phyloP scores from a whole-genome alignment of 331 rosid species.

The Quercus lobata region DNA sequence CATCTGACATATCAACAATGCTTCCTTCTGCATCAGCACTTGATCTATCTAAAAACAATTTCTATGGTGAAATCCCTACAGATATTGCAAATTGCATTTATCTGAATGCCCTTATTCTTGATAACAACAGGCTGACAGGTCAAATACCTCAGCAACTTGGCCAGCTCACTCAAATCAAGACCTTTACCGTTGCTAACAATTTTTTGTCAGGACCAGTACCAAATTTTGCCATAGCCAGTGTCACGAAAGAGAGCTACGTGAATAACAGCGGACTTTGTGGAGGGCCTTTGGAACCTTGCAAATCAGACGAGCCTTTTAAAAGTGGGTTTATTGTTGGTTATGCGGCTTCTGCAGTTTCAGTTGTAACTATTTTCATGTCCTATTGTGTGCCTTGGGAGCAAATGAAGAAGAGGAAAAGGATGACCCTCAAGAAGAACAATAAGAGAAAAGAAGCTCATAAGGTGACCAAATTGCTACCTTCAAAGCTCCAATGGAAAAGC shows the following conservation, averaged over 20 bases:
- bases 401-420: neutral
- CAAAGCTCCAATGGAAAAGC: neutral
- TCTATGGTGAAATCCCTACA: neutral
- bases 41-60: neutral
- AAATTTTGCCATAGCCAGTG: neutral
- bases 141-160: too few relatives aligned
- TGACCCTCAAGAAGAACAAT: neutral
- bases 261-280: neutral
- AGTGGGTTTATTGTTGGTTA: constrained; percentile 22
- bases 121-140: neutral
- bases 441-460: constrained; percentile 1
- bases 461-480: neutral
- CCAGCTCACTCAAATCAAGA: too few relatives aligned
- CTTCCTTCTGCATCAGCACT: rapidly evolving
- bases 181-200: neutral
- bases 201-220: too few relatives aligned
- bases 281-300: neutral
- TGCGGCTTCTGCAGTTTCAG: neutral
- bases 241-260: neutral
- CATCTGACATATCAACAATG: neutral
- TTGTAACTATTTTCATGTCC: neutral
- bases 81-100: neutral
- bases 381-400: constrained; percentile 9
- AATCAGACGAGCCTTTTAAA: constrained; percentile 8
- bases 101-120: neutral